A percentile compares a stretch with the other conserved stretches of the same genome.
Conservation (phyloP, 1,284 basidiomycete genomes). For the Apiotrichum mycotoxinovorans region DNA sequence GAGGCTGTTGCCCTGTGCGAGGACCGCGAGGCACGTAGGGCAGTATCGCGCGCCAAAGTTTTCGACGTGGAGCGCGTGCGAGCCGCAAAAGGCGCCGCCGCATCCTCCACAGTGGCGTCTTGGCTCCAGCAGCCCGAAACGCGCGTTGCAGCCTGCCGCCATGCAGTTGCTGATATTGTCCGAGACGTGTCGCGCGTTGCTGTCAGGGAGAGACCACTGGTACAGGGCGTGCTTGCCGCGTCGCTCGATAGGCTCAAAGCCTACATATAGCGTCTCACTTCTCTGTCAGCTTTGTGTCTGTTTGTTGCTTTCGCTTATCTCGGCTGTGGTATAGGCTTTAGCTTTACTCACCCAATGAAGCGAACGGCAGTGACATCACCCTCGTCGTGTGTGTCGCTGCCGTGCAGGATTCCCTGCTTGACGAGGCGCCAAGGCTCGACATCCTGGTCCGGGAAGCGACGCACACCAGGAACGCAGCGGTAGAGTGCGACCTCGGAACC, state of each 20-base stretch:
- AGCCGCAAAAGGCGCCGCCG: conserved; percentile 48
- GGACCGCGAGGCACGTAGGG: conserved; percentile 36
- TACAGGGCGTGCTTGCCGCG: conserved; percentile 35
- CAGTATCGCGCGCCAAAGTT: conserved; percentile 43
- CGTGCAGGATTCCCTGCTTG: conserved; percentile 35
- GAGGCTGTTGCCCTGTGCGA: conserved; percentile 31
- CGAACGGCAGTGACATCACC: conserved; percentile 31
- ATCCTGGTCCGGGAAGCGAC: conserved; percentile 27
- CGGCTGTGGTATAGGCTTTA: no score
- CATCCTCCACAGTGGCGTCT: conserved; percentile 48
- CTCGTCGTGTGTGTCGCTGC: conserved; percentile 32
- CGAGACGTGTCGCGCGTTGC: conserved; percentile 40
- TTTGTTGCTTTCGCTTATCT: no score
- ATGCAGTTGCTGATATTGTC: conserved; percentile 41
- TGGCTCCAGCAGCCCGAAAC: conserved; percentile 48
- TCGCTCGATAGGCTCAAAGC: conserved; percentile 26
- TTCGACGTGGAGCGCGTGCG: conserved; percentile 45
- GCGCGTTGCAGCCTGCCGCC: conserved; percentile 34
- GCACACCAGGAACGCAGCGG: conserved; percentile 27
- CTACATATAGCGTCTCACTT: conserved; percentile 48
- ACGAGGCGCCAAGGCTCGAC: conserved; percentile 43
- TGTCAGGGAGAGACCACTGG: conserved; percentile 49
- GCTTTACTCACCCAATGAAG: conserved; percentile 43
- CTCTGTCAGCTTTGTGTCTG: no score
- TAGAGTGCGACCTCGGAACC: conserved; percentile 28